These are phyloP conservation scores for Marchantia polymorpha DNA, from an alignment of 225 moss, liverwort and hornwort species.

Conservation along the genomic window DNA sequence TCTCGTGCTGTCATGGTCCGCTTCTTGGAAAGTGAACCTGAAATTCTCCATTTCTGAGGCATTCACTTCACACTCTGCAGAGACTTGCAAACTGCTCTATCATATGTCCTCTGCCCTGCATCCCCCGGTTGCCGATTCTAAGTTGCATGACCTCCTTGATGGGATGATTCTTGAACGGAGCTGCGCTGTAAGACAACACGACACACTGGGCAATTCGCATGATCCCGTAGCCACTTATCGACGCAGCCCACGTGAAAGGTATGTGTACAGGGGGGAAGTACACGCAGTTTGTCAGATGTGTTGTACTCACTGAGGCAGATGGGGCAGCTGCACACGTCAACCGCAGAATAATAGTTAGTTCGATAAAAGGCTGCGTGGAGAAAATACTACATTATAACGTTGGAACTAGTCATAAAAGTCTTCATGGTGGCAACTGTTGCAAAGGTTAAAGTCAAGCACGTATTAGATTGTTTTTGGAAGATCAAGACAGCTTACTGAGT, in stretches of 20 bases:
- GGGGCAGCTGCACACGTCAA: slow-evolving; percentile 8
- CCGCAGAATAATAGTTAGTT: no score
- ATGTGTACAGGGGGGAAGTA: slow-evolving; percentile 23
- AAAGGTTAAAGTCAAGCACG: neutral
- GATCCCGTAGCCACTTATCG: slow-evolving; percentile 12
- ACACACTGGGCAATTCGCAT: slow-evolving; percentile 20
- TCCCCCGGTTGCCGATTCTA: no score
- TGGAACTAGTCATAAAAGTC: no score
- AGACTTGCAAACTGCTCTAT: no score
- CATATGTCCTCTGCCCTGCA: no score
- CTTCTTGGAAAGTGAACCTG: neutral
- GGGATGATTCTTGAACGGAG: neutral
- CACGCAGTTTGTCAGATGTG: neutral
- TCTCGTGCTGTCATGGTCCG: neutral
- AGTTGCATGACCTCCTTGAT: no score
- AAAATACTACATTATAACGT: no score
- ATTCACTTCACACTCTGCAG: no score
- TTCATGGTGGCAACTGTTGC: no score
- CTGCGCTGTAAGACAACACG: slow-evolving; percentile 6
- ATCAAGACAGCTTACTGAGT: neutral
- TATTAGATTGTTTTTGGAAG: no score
- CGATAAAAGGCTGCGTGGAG: no score
- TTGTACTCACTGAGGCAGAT: slow-evolving; percentile 14
- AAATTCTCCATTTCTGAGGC: neutral
- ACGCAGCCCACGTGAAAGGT: slow-evolving; percentile 16